A percentile compares a stretch with the other conserved stretches of the same genome.
These are phyloP conservation scores for Sclerotinia sclerotiorum DNA, from an alignment of 2,329 filamentous ascomycete species.

Conservation along the genomic window DNA sequence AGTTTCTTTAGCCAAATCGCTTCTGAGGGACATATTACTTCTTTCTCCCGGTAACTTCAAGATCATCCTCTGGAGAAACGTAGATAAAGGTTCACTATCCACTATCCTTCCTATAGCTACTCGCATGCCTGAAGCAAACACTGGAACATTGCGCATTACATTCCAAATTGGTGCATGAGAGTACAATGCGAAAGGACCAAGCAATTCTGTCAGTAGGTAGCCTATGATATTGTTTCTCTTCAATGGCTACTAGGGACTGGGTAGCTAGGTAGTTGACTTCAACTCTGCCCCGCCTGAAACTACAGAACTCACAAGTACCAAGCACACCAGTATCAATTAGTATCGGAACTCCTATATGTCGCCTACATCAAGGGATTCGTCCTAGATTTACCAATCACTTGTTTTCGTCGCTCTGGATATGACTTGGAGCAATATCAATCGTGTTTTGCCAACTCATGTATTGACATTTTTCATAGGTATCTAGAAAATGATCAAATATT, in stretches of 20 bases:
- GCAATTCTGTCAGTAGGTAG: neutral
- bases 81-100: neutral
- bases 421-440: neutral
- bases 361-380: neutral
- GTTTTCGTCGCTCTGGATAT: neutral
- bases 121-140: neutral
- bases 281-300: neutral
- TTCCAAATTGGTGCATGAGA: conserved; percentile 13
- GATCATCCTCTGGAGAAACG: neutral
- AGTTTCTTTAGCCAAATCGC: neutral
- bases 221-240: neutral
- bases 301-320: neutral
- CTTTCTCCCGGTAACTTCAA: neutral
- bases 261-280: neutral
- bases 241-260: neutral
- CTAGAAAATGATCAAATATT: neutral
- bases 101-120: too few species aligned
- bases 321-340: too few species aligned
- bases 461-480: conserved; percentile 2
- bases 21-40: too few species aligned
- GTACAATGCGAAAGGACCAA: conserved; percentile 8
- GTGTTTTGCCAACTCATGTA: conserved; percentile 15
- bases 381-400: neutral
- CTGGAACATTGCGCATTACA: conserved; percentile 6
- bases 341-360: neutral